These are phyloP conservation scores for Nyctanthes arbortristis DNA, from an alignment of 257 asterid species.

Conservation along the genomic window DNA sequence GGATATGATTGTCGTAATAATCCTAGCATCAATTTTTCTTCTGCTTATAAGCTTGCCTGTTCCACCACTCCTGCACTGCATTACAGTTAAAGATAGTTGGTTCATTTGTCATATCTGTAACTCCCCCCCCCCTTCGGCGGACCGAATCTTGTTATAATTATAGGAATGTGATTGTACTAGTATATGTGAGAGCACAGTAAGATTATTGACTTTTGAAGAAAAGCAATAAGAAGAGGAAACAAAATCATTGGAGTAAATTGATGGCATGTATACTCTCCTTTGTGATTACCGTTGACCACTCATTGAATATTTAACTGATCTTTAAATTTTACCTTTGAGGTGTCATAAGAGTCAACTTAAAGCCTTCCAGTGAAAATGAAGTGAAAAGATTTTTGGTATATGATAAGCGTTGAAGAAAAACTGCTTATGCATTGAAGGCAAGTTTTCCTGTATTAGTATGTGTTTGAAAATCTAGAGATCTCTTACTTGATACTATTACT, in stretches of 20 bases:
- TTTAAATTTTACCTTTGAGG: neutral
- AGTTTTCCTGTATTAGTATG: neutral
- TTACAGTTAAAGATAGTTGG: neutral
- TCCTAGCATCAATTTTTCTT: neutral
- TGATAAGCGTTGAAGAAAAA: neutral
- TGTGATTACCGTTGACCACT: neutral
- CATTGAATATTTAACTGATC: neutral
- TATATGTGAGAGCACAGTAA: no score
- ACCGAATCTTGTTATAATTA: no score
- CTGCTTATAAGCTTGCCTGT: neutral
- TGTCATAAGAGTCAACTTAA: neutral
- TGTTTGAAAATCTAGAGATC: neutral
- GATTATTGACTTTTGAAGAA: neutral
- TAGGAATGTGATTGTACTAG: no score
- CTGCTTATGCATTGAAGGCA: neutral
- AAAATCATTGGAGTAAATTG: neutral
- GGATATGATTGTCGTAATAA: neutral
- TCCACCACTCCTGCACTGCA: constrained; percentile 4
- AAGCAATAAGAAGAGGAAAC: neutral
- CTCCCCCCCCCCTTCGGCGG: no score
- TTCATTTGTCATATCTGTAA: neutral
- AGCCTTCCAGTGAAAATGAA: neutral
- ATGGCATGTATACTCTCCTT: neutral
- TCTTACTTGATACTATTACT: neutral
- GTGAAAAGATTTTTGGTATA: neutral